Conservation (phyloP, 176 grass and related monocot genomes). For the Typha latifolia region DNA sequence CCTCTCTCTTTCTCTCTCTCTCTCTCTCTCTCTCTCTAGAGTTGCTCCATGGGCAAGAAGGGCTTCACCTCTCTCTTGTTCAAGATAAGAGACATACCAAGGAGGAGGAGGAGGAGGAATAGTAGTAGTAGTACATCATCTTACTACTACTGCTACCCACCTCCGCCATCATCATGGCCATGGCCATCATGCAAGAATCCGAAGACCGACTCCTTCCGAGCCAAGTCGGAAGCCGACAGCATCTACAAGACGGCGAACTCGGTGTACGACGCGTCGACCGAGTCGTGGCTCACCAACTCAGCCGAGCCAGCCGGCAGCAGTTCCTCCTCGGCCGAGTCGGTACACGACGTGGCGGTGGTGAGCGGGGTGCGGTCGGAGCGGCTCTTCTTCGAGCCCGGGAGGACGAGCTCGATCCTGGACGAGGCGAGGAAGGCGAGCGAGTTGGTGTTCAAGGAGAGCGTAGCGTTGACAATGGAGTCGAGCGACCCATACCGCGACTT, state of each 20-base stretch:
- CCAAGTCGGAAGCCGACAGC: slow-evolving; percentile 3
- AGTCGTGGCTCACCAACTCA: slow-evolving; percentile 26
- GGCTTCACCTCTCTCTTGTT: slow-evolving; percentile 37
- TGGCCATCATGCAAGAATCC: slow-evolving; percentile 84
- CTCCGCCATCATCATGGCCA: slow-evolving; percentile 45
- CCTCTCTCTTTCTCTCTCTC: background rate
- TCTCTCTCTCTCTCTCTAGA: slow-evolving; percentile 1
- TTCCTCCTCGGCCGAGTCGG: slow-evolving; percentile 1
- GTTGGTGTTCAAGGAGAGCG: slow-evolving; percentile 21
- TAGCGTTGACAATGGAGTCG: slow-evolving; percentile 45
- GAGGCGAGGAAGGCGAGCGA: background rate
- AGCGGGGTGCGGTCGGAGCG: slow-evolving; percentile 48
- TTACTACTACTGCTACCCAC: slow-evolving; percentile 37
- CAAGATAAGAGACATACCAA: slow-evolving; percentile 38
- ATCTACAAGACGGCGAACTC: slow-evolving; percentile 59
- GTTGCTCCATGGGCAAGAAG: slow-evolving; percentile 31
- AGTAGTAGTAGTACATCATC: slow-evolving; percentile 1
- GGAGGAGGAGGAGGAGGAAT: background rate
- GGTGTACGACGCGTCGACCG: slow-evolving; percentile 36
- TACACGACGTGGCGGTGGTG: slow-evolving; percentile 21
- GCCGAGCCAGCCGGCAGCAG: background rate
- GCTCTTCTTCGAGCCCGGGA: slow-evolving; percentile 46
- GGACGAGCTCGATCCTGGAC: no score
- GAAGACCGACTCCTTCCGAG: slow-evolving; percentile 67
- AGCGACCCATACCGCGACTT: slow-evolving; percentile 66